A percentile compares a stretch with the other conserved stretches of the same genome.
These are phyloP conservation scores for Rhodotorula mucilaginosa DNA, from an alignment of 1,284 basidiomycete species.

Conservation along the genomic window DNA sequence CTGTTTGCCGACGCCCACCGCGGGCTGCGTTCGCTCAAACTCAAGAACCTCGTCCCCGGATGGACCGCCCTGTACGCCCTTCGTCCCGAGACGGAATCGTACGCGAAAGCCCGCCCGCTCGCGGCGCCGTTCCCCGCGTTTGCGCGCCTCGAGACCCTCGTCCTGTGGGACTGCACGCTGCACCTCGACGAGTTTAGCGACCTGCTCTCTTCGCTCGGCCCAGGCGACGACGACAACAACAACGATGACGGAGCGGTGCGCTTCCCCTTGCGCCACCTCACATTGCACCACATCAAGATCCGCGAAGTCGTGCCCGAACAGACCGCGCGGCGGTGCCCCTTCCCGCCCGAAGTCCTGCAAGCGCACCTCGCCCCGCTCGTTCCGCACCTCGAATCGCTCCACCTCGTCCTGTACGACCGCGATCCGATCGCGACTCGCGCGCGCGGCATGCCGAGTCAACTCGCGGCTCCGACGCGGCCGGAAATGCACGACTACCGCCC, in stretches of 20 bases:
- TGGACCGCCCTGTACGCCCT: constrained; percentile 1
- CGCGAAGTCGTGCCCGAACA: neutral
- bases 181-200: neutral
- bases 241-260: too few species aligned
- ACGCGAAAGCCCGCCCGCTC: too few species aligned
- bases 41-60: neutral
- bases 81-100: too few species aligned
- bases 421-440: neutral
- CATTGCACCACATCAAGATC: neutral
- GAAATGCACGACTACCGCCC: neutral
- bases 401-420: constrained; percentile 16
- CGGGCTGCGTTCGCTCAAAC: constrained; percentile 3
- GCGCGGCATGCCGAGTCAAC: neutral
- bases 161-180: constrained; percentile 11
- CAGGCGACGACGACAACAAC: neutral
- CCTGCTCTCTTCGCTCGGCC: constrained; percentile 1
- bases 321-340: neutral
- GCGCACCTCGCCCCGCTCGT: constrained; percentile 9
- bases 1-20: neutral
- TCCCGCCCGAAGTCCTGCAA: neutral
- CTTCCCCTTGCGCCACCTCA: constrained; percentile 6
- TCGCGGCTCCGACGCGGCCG: neutral
- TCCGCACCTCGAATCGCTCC: constrained; percentile 11
- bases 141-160: constrained; percentile 1
- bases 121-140: neutral